These are phyloP conservation scores for Xylaria multiplex DNA, from an alignment of 2,329 filamentous ascomycete species.

Conservation along the genomic window DNA sequence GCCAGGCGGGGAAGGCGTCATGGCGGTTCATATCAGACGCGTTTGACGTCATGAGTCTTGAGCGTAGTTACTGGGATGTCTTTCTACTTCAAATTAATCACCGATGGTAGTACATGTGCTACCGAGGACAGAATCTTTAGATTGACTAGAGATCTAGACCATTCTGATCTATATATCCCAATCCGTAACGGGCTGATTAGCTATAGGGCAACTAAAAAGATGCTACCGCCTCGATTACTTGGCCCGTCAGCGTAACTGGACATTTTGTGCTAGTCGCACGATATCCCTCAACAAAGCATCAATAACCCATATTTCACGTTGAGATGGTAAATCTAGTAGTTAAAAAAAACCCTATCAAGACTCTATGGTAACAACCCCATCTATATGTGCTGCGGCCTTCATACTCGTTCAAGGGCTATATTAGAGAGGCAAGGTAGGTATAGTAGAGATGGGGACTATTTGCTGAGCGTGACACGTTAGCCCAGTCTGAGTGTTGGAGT, in stretches of 20 bases:
- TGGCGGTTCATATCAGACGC: neutral
- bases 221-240: neutral
- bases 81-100: neutral
- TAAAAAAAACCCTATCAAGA: neutral
- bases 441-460: neutral
- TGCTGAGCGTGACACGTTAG: neutral
- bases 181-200: neutral
- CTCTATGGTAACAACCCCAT: neutral
- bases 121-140: neutral
- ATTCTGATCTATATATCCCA: neutral
- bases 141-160: slow-evolving; percentile 1
- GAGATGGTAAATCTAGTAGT: neutral
- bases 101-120: neutral
- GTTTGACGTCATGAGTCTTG: slow-evolving; percentile 3
- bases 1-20: neutral
- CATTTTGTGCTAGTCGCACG: slow-evolving; percentile 2
- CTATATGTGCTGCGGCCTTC: neutral
- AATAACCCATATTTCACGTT: neutral
- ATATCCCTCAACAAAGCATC: neutral
- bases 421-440: neutral
- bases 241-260: neutral
- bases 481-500: neutral
- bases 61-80: neutral
- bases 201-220: neutral
- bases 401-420: neutral